A percentile compares a stretch with the other conserved stretches of the same genome.
phyloP scores from a whole-genome alignment of 1,139 yeast genomes.

The Candida dubliniensis region DNA sequence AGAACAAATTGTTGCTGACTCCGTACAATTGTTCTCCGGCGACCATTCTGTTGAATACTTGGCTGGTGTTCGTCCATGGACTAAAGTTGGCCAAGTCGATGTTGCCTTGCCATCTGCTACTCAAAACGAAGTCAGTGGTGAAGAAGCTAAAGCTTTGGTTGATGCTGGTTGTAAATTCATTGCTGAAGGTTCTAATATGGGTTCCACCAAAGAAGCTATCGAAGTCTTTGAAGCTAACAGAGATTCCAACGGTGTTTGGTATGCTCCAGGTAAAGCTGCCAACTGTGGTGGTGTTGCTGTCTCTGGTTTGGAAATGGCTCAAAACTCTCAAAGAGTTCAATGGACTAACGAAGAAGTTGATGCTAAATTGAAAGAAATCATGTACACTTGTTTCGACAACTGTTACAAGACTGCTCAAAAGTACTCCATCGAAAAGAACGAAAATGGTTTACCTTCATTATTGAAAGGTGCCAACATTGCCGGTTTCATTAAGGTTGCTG shows the following conservation, averaged over 20 bases:
- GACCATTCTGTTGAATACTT: slow-evolving; percentile 65
- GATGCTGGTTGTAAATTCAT: slow-evolving; percentile 89
- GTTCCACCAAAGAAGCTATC: slow-evolving; percentile 96
- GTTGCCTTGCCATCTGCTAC: slow-evolving; percentile 98
- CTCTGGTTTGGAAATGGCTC: slow-evolving; percentile 99
- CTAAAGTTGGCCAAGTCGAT: slow-evolving; percentile 86
- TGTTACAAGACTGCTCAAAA: slow-evolving; percentile 85
- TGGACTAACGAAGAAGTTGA: slow-evolving; percentile 94
- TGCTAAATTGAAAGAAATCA: slow-evolving; percentile 79
- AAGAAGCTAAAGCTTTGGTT: slow-evolving; percentile 91
- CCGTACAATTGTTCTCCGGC: slow-evolving; percentile 59
- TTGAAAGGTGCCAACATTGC: slow-evolving; percentile 99
- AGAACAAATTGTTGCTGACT: slow-evolving; percentile 59
- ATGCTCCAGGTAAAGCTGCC: slow-evolving; percentile 99
- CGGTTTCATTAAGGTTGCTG: slow-evolving; percentile 97
- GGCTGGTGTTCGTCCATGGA: slow-evolving; percentile 97
- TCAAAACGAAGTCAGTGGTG: slow-evolving; percentile 96
- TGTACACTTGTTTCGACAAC: slow-evolving; percentile 90
- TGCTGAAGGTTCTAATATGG: slow-evolving; percentile 99
- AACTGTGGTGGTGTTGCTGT: slow-evolving; percentile 99
- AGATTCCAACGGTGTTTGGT: slow-evolving; percentile 75
- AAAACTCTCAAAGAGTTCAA: slow-evolving; percentile 89
- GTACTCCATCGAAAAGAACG: slow-evolving; percentile 70
- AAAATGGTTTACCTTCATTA: slow-evolving; percentile 72
- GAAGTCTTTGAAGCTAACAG: slow-evolving; percentile 90